These are phyloP conservation scores for Kokia cookei DNA, from an alignment of 441 rosid species.

Conservation along the genomic window DNA sequence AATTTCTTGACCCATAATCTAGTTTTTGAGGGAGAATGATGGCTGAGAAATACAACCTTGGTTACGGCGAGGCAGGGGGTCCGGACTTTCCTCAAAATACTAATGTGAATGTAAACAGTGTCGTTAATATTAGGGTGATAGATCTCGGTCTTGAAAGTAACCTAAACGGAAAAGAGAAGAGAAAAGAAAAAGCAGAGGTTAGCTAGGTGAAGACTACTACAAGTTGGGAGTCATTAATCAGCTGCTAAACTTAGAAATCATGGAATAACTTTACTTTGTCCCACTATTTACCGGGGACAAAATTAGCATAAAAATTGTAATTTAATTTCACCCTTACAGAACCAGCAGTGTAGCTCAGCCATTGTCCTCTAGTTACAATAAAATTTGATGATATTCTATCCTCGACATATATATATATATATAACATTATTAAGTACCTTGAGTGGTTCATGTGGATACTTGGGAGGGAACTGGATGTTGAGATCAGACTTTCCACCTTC, in stretches of 20 bases:
- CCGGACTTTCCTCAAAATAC: slow-evolving; percentile 27
- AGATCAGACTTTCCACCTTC: no score
- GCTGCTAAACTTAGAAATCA: background rate
- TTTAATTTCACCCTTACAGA: no score
- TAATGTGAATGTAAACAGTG: slow-evolving; percentile 28
- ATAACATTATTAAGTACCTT: background rate
- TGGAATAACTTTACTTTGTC: no score
- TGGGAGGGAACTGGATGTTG: no score
- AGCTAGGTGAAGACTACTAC: background rate
- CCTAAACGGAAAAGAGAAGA: slow-evolving; percentile 22
- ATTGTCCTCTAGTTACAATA: background rate
- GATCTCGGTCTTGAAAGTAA: slow-evolving; percentile 73
- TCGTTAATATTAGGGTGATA: slow-evolving; percentile 54
- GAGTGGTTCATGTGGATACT: no score
- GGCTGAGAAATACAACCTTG: slow-evolving; percentile 11
- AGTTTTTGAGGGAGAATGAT: no score
- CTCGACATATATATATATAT: background rate
- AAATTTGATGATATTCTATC: background rate
- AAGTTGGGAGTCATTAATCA: background rate
- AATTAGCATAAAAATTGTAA: no score
- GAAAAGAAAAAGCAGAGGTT: background rate
- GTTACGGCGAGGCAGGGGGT: slow-evolving; percentile 38
- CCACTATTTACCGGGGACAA: no score
- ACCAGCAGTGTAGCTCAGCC: background rate
- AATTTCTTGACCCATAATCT: no score